A percentile compares a stretch with the other conserved stretches of the same genome.
Conservation (phyloP, 2,329 filamentous ascomycete species). For the Tolypocladium guangdongense region DNA sequence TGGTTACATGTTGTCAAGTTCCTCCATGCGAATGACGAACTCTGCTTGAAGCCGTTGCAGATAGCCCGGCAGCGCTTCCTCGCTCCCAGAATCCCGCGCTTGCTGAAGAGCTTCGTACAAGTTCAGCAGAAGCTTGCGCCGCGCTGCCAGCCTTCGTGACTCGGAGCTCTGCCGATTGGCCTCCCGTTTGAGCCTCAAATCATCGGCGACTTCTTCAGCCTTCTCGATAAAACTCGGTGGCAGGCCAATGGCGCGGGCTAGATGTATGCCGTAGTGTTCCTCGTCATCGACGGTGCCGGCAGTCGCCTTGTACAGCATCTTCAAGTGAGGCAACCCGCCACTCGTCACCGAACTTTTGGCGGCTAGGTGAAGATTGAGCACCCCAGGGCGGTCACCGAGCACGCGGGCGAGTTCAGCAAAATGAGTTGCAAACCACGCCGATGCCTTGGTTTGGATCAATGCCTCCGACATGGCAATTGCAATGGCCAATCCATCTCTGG, state of each 20-base stretch:
- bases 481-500: constrained; percentile 77
- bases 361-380: constrained; percentile 71
- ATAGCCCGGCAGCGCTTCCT: constrained; percentile 39
- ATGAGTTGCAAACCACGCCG: constrained; percentile 91
- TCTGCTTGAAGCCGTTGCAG: constrained; percentile 47
- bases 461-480: constrained; percentile 85
- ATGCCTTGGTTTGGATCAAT: constrained; percentile 64
- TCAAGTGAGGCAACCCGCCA: constrained; percentile 50
- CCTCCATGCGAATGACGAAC: constrained; percentile 61
- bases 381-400: constrained; percentile 62
- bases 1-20: constrained; percentile 38
- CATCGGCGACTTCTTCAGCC: constrained; percentile 55
- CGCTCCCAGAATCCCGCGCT: constrained; percentile 50
- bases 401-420: constrained; percentile 75
- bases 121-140: constrained; percentile 62
- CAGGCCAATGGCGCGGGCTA: constrained; percentile 66
- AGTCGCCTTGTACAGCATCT: constrained; percentile 78
- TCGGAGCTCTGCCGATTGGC: constrained; percentile 48
- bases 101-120: constrained; percentile 64
- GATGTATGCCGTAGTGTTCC: constrained; percentile 68
- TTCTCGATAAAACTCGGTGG: constrained; percentile 55
- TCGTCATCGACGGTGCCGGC: constrained; percentile 59
- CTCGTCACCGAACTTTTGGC: constrained; percentile 48
- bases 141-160: constrained; percentile 46
- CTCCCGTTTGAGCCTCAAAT: constrained; percentile 47